Evolutionary conservation across 306 rosid genomes (phyloP), one percentile per base, ranked within the genome.

Genomic region (Geum urbanum): DNA sequence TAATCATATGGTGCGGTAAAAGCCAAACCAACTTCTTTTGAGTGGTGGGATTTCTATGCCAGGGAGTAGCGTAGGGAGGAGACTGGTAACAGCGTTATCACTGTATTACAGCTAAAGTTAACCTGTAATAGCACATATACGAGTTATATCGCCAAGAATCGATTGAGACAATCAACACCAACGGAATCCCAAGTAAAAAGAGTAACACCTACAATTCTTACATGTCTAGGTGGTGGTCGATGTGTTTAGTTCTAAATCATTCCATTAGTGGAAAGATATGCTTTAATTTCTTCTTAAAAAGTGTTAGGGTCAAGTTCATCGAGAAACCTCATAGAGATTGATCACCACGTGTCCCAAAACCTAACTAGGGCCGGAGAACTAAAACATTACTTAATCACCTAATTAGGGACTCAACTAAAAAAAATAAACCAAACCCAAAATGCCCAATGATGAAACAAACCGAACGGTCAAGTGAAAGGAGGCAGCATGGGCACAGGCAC

Each of bases 381-480:
- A 32, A 32, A 32, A 32, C 37, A 32, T 32, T 32, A 32, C 37
- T 32, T 32, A 32, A 14, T 46, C 22, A 9, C 54, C 16, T 46
- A 63, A 63, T 73, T 44, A 65, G 43, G 18, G 37, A 2, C 37
- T 32, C 37, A 32, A 32, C 24, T 7, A 16, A 5, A 16, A 32
- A 44, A 10, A 12, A 32, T 27, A 32, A 65, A 9, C 37, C 19
- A 22, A 55, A 27, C 14, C 5, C 10, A 24, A 71, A 71, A 1
- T 8, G 9, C 62, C 72, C 11, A 32, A 49, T 61, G 74, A 70
- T 71, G 73, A 63, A 68, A 55, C 35, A 55, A 67, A 69, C 78
- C 75, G 77, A 88, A 91, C 92, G 97, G 96, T 88, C 91, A 80
- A 84, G 72, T 65, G 81, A 53, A 81, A 48, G 39, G 48, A 27